A percentile compares a stretch with the other conserved stretches of the same genome.
Evolutionary conservation across 441 rosid species (phyloP).

Genomic region (Codiaeum variegatum): DNA sequence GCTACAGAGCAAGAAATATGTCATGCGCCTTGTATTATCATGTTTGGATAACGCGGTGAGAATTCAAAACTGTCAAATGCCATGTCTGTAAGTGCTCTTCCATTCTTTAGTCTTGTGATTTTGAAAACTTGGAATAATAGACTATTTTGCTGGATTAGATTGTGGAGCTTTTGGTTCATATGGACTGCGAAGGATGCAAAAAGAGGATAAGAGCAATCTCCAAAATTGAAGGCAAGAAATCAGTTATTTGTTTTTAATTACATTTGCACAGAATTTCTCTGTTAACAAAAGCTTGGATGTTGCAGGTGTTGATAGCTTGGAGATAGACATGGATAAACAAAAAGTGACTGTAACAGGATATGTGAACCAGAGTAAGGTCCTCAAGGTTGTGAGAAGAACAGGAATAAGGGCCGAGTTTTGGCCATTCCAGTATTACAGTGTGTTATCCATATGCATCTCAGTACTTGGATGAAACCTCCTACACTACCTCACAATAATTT

Average conservation of each 20-base stretch:
- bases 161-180: slow-evolving; percentile 79
- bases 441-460: slow-evolving; percentile 53
- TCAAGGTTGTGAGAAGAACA: slow-evolving; percentile 64
- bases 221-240: slow-evolving; percentile 53
- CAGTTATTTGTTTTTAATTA: not conserved
- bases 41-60: slow-evolving; percentile 55
- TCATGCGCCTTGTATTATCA: slow-evolving; percentile 13
- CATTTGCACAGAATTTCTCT: too few relatives aligned
- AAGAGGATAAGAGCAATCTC: slow-evolving; percentile 68
- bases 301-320: slow-evolving; percentile 68
- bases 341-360: slow-evolving; percentile 78
- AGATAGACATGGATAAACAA: slow-evolving; percentile 66
- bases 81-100: slow-evolving; percentile 54
- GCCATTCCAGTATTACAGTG: slow-evolving; percentile 72
- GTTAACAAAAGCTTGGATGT: not conserved
- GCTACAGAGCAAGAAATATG: slow-evolving; percentile 1
- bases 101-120: too few relatives aligned
- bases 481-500: slow-evolving; percentile 22
- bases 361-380: slow-evolving; percentile 58
- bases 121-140: too few relatives aligned
- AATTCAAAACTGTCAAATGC: slow-evolving; percentile 44
- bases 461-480: slow-evolving; percentile 46
- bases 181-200: slow-evolving; percentile 85
- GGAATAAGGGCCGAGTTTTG: slow-evolving; percentile 73
- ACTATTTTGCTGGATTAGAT: slow-evolving; percentile 26